A percentile compares a stretch with the other conserved stretches of the same genome.
Conservation (phyloP, 2,329 filamentous ascomycete species). For the Clathrospora elynae region DNA sequence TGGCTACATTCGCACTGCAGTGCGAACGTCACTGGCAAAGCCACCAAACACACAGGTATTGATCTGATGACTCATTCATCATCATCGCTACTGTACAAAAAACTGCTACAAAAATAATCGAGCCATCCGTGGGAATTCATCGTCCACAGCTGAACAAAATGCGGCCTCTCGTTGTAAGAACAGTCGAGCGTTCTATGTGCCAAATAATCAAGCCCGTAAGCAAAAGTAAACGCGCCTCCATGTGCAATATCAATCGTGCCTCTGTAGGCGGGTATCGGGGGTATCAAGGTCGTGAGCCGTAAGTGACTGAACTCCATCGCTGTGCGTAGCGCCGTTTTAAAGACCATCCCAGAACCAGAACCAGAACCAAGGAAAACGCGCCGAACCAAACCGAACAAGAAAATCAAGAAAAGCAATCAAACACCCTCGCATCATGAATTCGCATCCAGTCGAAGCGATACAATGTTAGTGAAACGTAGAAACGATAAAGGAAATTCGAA, state of each 20-base stretch:
- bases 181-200: slow-evolving; percentile 1
- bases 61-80: neutral
- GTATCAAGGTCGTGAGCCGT: slow-evolving; percentile 22
- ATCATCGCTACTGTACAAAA: neutral
- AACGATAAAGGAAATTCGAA: neutral
- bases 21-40: no score
- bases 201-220: neutral
- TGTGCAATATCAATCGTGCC: slow-evolving; percentile 11
- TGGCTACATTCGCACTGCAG: no score
- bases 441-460: neutral
- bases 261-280: slow-evolving; percentile 17
- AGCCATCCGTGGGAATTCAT: neutral
- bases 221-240: neutral
- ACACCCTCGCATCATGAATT: neutral
- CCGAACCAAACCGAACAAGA: slow-evolving; percentile 1
- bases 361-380: no score
- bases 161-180: neutral
- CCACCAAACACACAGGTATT: no score
- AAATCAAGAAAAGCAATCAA: neutral
- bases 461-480: slow-evolving; percentile 3
- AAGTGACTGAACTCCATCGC: slow-evolving; percentile 18
- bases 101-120: slow-evolving; percentile 1
- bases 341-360: no score
- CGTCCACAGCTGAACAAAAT: neutral
- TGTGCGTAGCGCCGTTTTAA: no score